Percentiles rank a stretch among this genome's conserved stretches.
phyloP scores from a whole-genome alignment of 169 alveolate genomes.

The Eimeria acervulina region DNA sequence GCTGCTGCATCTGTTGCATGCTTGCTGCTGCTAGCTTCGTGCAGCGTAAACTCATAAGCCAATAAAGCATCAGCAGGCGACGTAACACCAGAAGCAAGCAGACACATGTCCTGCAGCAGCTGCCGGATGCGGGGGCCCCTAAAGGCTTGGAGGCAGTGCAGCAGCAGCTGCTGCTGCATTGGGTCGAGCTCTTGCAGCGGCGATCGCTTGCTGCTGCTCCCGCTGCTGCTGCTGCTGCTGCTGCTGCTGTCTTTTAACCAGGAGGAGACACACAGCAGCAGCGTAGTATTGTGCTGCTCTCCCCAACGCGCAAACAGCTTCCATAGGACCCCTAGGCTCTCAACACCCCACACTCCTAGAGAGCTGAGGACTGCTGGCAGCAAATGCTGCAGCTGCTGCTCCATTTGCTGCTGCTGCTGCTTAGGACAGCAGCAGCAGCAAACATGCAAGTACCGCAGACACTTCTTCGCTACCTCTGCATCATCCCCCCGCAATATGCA shows the following conservation, averaged over 20 bases:
- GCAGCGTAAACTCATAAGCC: conserved; percentile 71
- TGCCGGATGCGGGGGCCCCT: conserved; percentile 71
- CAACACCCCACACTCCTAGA: conserved; percentile 73
- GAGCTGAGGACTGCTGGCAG: conserved; percentile 50
- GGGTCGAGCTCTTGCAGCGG: conserved; percentile 40
- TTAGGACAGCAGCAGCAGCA: conserved; percentile 72
- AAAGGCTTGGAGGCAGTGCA: conserved; percentile 54
- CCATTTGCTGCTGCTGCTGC: conserved; percentile 63
- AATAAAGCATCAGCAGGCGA: conserved; percentile 70
- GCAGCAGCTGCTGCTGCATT: conserved; percentile 71
- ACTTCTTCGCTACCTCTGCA: conserved; percentile 65
- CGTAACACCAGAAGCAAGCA: conserved; percentile 41
- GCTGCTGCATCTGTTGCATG: not conserved
- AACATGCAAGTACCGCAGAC: conserved; percentile 7
- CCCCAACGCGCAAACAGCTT: conserved; percentile 71
- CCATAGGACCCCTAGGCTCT: conserved; percentile 67
- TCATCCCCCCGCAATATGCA: conserved; percentile 24
- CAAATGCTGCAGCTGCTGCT: conserved; percentile 58
- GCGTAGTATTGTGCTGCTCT: conserved; percentile 1
- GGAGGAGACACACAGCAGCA: conserved; percentile 26
- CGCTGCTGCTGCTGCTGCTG: conserved; percentile 66
- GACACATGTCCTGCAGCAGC: conserved; percentile 78
- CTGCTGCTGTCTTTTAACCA: conserved; percentile 61
- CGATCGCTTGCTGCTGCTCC: conserved; percentile 31
- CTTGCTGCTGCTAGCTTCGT: not conserved